Base-by-base conservation (phyloP, 139 green algal genomes). In the Chlorokybus atmophyticus region DNA sequence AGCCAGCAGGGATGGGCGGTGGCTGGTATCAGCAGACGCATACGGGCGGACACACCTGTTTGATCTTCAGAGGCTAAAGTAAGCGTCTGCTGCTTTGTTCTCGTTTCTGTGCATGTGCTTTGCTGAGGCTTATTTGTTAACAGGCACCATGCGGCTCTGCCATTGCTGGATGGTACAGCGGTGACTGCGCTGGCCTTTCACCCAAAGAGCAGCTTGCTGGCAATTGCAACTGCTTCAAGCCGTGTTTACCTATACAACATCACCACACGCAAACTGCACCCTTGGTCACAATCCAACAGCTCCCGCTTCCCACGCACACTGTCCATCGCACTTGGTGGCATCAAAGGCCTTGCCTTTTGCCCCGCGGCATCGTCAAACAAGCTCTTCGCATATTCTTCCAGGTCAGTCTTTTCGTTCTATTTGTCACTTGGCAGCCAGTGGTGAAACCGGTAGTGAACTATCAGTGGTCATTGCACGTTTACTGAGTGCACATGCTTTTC, bases 71-170 rank as follows among this genome's bases (percentile, higher is more conserved):
- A n/a, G n/a, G n/a, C n/a, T n/a, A n/a, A n/a, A n/a, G n/a, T n/a
- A n/a, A n/a, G n/a, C n/a, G n/a, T n/a, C n/a, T n/a, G n/a, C n/a
- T n/a, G n/a, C n/a, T n/a, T n/a, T n/a, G n/a, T n/a, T n/a, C n/a
- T n/a, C n/a, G n/a, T n/a, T n/a, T n/a, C n/a, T n/a, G n/a, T n/a
- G n/a, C n/a, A n/a, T n/a, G n/a, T n/a, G n/a, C n/a, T n/a, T n/a
- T n/a, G n/a, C n/a, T n/a, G n/a, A n/a, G n/a, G n/a, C n/a, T n/a
- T n/a, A n/a, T n/a, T n/a, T n/a, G 39, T 47, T 47, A 69, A 14
- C 59, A 72, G 59, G 6, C 59, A 68, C 21, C 59, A 71, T 14
- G 73, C 29, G 59, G 23, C 28, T 7, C 4, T 63, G 6, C 21
- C 57, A 6, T 27, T 26, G 8, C 57, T 42, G 3, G 57, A 62